Conservation (phyloP, 176 grass and related monocot genomes). For the Hordeum marinum region DNA sequence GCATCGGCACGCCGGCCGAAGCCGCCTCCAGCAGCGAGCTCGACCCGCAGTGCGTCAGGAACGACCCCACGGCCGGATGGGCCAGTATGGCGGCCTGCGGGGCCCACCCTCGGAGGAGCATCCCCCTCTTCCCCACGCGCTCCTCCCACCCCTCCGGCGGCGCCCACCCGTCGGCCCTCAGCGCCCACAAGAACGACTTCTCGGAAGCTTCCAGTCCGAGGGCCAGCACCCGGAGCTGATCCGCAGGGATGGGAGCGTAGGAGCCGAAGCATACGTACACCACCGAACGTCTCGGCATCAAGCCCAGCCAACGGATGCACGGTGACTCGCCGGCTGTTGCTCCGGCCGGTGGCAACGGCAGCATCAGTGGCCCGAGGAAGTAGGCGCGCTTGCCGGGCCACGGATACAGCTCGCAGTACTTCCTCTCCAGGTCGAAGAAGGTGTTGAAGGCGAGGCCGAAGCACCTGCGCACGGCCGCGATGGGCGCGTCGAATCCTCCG, state of each 20-base stretch:
- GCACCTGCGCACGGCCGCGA: not conserved
- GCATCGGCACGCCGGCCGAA: constrained; percentile 35
- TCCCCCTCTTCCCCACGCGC: not conserved
- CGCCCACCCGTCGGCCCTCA: not conserved
- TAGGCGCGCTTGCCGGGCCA: not conserved
- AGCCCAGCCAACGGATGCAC: constrained; percentile 31
- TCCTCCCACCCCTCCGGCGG: constrained; percentile 27
- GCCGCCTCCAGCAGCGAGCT: constrained; percentile 48
- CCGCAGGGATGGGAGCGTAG: not conserved
- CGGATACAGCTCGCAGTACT: not conserved
- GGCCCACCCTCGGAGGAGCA: not conserved
- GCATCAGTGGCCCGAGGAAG: constrained; percentile 24
- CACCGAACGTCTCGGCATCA: constrained; percentile 14
- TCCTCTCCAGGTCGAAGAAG: constrained; percentile 11
- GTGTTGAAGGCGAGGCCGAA: constrained; percentile 5
- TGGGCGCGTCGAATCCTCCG: too few relatives aligned
- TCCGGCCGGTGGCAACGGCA: not conserved
- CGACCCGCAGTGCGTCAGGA: constrained; percentile 53
- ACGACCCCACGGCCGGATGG: constrained; percentile 16
- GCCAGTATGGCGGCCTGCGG: constrained; percentile 10
- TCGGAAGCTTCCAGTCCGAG: constrained; percentile 30
- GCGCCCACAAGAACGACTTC: constrained; percentile 33
- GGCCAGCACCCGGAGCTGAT: constrained; percentile 32
- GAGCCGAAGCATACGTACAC: constrained; percentile 43
- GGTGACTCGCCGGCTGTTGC: not conserved